Base-by-base conservation (phyloP, 2,329 filamentous ascomycete species). In the Trichoderma sp. region DNA sequence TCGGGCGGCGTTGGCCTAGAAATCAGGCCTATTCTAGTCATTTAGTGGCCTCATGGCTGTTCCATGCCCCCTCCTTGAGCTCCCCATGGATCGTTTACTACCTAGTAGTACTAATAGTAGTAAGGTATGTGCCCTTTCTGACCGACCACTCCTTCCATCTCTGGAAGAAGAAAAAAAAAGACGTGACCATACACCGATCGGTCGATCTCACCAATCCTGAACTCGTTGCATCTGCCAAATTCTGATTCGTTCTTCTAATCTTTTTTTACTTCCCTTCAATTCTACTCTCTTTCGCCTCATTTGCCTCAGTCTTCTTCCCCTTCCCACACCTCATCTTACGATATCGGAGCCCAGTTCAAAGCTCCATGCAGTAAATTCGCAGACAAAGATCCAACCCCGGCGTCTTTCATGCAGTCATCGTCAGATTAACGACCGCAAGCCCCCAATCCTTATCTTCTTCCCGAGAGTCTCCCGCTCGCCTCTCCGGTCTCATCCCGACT, bases 151-250 rank as follows among this genome's bases (percentile, higher is more conserved):
- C 28, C 14, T 34, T 34, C 59, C 56, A 21, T 21, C 59, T 51
- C 18, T 10, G 58, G 37, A 49, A 49, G 30, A 32, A 13, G 4
- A 46, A 60, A 49, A 21, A 46, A 59, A 49, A 52, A 43, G 32
- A 24, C 21, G 59, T 66, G 64, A 59, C 54, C 52, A 46, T 37
- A 59, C 54, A n/a, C 39, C 34, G 52, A 59, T 52, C 26, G 66
- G 66, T 32, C 43, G 24, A 63, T 63, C 34, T 34, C 14, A 11
- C 10, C 24, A 43, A 56, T 11, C 16, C 30, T 46, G 58, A 46
- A 14, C 8, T 60, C 5, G 3, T 43, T 14, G 13, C 0, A 16
- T 60, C 8, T 21, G 28, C 32, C 2, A 49, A 46, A 32, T 16
- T 28, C 14, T 16, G 8, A 28, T 51, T 58, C 18, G 14, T 37